Base-by-base conservation (phyloP, 352 stramenopile genomes). In the Phytophthora ramorum region DNA sequence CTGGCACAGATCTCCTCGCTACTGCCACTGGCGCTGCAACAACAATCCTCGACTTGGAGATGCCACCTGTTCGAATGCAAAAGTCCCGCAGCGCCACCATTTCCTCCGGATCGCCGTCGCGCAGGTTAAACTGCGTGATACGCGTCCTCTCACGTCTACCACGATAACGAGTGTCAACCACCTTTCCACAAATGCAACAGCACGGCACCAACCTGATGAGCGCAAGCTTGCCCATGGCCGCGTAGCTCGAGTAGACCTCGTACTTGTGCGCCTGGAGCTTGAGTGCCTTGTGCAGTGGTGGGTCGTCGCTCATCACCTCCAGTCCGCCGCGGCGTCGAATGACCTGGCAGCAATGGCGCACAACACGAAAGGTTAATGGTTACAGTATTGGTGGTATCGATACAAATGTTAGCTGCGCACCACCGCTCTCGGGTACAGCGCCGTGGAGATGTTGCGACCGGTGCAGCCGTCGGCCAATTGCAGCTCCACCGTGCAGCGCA, bases 191-290 rank as follows among this genome's bases (percentile, higher is more conserved):
- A 12, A 24, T 63, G 34, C 17, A 44, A 45, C 13, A 13, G 7
- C 7, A 9, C 35, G 37, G 16, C 34, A 73, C 78, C 16, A 61
- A 89, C 83, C 71, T 63, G 62, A 91, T 88, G 56, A 93, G 83
- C 10, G 83, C 78, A 16, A 89, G 60, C 41, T 91, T 93, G 52
- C 85, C 85, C 24, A 85, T 68, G 7, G 58, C 37, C 26, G 83
- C 46, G 35, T 87, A 83, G 32, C 85, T 89, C 50, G 83, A 93
- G 67, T 92, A 93, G 20, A 92, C 65, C 59, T 91, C 83, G 60
- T 84, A 76, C 47, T 67, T 68, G 60, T 81, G 74, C n/a, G 67
- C 48, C 51, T 74, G 66, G 30, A 90, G 51, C 50, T 77, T 79
- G 22, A 91, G 45, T 19, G 83, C 81, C 55, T 87, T 89, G 59